Evolutionary conservation across 305 asterid genomes (phyloP), one percentile per base, ranked within the genome.

Genomic region (Solanum hybrid): DNA sequence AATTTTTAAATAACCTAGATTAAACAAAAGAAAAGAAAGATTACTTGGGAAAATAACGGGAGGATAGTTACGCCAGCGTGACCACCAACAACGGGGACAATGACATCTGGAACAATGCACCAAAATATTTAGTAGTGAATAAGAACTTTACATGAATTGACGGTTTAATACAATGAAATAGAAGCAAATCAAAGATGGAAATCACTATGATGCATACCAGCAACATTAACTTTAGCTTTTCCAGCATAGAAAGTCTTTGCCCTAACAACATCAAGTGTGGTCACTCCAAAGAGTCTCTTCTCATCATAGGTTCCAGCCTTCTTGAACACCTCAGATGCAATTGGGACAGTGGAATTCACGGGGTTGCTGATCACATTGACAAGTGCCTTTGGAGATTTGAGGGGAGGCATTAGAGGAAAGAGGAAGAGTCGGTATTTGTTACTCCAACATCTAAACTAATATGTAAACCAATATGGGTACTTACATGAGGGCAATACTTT

Each of bases 21-120:
- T 35, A 35, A 35, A 35, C 36, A 35, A 35, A 35, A 35, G 36
- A 35, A 35, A 35, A 35, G 36, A 35, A 81, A 31, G 34, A 71
- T 26, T 88, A 90, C 92, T 73, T 90, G 92, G 46, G 94, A 93
- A 91, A 93, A 87, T 89, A 93, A 86, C 12, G 94, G 94, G 71
- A 93, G 89, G 86, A 93, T 93, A 14, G 93, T 93, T 79, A 93
- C 84, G 71, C 94, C 94, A 33, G 94, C 94, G 36, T 93, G 94
- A 16, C 94, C 94, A 36, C 93, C 94, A 39, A 93, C 89, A 40
- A 93, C 94, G 14, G 94, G 93, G 26, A 93, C 92, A 89, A 88
- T 92, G 88, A 93, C 94, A 39, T 93, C 94, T 86, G 86, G 90
- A 39, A 82, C 40, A 61, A 71, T 33, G 67, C 79, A 88, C 74